Percentiles rank a stretch among this genome's conserved stretches.
Conservation (phyloP, 1,284 basidiomycete species). For the Earliella scabrosa region DNA sequence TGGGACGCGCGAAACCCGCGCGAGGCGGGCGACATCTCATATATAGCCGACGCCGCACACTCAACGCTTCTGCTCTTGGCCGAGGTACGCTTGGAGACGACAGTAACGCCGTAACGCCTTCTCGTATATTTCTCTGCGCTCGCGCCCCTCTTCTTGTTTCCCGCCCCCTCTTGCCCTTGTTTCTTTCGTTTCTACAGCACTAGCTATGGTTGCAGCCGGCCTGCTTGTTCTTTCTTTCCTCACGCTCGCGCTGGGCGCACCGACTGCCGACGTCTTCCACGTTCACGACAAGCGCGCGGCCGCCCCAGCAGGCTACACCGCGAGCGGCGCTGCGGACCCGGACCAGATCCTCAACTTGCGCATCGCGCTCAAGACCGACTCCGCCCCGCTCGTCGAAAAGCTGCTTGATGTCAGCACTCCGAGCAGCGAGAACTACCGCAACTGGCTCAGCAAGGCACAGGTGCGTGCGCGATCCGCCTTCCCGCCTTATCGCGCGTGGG, state of each 20-base stretch:
- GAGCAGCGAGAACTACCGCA: constrained; percentile 22
- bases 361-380: constrained; percentile 31
- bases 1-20: not conserved
- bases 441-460: constrained; percentile 24
- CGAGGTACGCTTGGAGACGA: not conserved
- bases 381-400: constrained; percentile 20
- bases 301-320: constrained; percentile 24
- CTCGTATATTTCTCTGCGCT: not conserved
- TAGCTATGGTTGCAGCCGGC: constrained; percentile 29
- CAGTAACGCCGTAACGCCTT: not conserved
- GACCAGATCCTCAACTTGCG: constrained; percentile 27
- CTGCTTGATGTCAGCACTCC: constrained; percentile 29
- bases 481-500: constrained; percentile 17
- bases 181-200: constrained; percentile 1
- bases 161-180: not conserved
- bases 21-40: not conserved
- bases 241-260: constrained; percentile 25
- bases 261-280: constrained; percentile 18
- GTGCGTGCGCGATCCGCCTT: constrained; percentile 4
- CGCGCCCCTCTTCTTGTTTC: not conserved
- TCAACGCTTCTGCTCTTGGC: not conserved
- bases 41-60: not conserved
- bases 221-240: constrained; percentile 26
- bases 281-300: constrained; percentile 26
- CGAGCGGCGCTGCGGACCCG: constrained; percentile 20